Evolutionary conservation across 352 stramenopile species (phyloP), one percentile per base, ranked within the genome.

Genomic region (Phytophthora megakarya): DNA sequence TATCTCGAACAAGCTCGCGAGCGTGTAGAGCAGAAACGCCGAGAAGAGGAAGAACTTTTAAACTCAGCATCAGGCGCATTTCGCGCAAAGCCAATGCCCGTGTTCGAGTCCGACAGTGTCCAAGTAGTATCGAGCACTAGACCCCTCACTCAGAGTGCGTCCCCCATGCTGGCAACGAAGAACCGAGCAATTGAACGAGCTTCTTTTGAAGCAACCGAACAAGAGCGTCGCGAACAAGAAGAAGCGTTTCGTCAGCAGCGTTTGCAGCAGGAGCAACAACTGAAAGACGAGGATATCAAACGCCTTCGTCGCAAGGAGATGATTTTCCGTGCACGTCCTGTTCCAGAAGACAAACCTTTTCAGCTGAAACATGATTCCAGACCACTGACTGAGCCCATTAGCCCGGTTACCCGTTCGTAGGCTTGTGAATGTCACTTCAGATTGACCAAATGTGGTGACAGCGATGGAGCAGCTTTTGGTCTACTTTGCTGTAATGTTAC

Each of bases 251-350:
- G 74, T 49, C 39, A 80, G 38, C 73, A 86, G 16, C 45, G 72
- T 55, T 77, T 90, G 18, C 73, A 80, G 23, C 80, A 90, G 38
- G 54, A 75, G 18, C 67, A 67, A 8, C 82, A 78, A 32, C 52
- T 69, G 5, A 70, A 90, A 32, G 82, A 90, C 26, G 82, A 90
- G 23, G 80, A 91, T 55, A 81, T 93, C 58, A 87, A 84, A 51
- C 78, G 73, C 3, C 44, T 93, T 44, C 84, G 84, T 19, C 78
- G 75, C n/a, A 79, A 90, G 51, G 73, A 90, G 23, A 79, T 93
- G 57, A 76, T 78, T 66, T 93, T 93, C 61, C 81, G 89, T 38
- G 84, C 84, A 0, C 84, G 80, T 3, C 84, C 84, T 6, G 78
- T 79, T 45, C 81, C 81, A 26, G 72, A 76, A 8, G 21, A 50